A percentile compares a stretch with the other conserved stretches of the same genome.
These are phyloP conservation scores for Rhodotorula sp. DNA, from an alignment of 1,284 basidiomycete species.

Conservation along the genomic window DNA sequence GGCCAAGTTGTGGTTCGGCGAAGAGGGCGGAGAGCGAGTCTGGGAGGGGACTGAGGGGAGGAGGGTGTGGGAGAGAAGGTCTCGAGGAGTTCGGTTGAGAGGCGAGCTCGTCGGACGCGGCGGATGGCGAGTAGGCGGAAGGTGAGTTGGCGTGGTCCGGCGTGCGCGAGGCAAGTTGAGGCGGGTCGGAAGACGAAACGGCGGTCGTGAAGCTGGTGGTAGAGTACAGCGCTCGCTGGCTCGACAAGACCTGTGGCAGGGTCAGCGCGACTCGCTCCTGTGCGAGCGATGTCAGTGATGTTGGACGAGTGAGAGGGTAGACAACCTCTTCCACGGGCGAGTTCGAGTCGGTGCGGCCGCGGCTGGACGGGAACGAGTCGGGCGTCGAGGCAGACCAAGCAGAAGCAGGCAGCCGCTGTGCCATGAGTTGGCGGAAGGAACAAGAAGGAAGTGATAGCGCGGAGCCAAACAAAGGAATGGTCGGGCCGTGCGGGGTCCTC, in stretches of 20 bases:
- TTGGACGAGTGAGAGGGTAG: neutral
- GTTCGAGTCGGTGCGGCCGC: neutral
- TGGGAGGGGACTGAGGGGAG: neutral
- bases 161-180: neutral
- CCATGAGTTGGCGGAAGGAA: neutral
- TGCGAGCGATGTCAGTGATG: neutral
- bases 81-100: neutral
- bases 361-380: neutral
- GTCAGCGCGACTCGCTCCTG: too few species aligned
- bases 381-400: neutral
- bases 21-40: neutral
- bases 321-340: neutral
- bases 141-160: neutral
- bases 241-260: neutral
- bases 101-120: neutral
- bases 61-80: neutral
- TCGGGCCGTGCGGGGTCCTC: too few species aligned
- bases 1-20: neutral
- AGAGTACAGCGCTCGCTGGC: neutral
- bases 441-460: neutral
- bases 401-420: too few species aligned
- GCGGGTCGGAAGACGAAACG: neutral
- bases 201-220: neutral
- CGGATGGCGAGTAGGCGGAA: neutral
- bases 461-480: neutral